Base-by-base conservation (phyloP, 2,329 filamentous ascomycete genomes). In the Aschersonia sp. region DNA sequence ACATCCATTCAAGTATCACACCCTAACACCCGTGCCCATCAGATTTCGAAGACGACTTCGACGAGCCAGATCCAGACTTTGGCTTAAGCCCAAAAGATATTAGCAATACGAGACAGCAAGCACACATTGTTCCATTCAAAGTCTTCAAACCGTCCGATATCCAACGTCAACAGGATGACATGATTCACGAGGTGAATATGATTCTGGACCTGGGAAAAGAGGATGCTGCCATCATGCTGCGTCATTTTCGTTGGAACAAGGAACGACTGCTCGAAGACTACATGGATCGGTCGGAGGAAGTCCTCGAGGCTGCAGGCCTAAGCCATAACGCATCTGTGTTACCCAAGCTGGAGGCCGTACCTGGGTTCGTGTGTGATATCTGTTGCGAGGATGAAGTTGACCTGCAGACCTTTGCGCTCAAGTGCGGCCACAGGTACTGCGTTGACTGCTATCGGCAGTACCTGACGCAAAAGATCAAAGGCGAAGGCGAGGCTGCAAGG, bases 191-290 rank as follows among this genome's bases (percentile, higher is more conserved):
- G 61, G 89, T 97, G 51, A 89, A 92, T 53, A 85, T 84, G 71
- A 91, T 98, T 53, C 75, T 98, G 38, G 86, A 89, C 51, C 82
- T 96, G 61, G 81, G 85, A 12, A 85, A 87, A 57, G 92, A 97
- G 65, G 86, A 92, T 53, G 82, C 86, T 0, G 91, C 89, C 30
- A 96, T 98, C 47, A 73, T 98, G 41, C 72, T 98, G 51, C 84
- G 92, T 44, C 79, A 92, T 65, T 87, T 86, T 56, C 78, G 89
- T 59, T 98, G 92, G 92, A 97, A 97, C 65, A 92, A 95, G 64
- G 92, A 98, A 62, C 82, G 86, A 40, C 65, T 98, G 55, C 89
- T 97, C 49, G 92, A 98, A 59, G 82, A 88, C 53, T 97, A 97
- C 65, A 96, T 98, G 89, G 91, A 98, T 54, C 78, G 78, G 46